phyloP scores from a whole-genome alignment of 495 filamentous ascomycete species.

The Aspergillus egyptiacus region DNA sequence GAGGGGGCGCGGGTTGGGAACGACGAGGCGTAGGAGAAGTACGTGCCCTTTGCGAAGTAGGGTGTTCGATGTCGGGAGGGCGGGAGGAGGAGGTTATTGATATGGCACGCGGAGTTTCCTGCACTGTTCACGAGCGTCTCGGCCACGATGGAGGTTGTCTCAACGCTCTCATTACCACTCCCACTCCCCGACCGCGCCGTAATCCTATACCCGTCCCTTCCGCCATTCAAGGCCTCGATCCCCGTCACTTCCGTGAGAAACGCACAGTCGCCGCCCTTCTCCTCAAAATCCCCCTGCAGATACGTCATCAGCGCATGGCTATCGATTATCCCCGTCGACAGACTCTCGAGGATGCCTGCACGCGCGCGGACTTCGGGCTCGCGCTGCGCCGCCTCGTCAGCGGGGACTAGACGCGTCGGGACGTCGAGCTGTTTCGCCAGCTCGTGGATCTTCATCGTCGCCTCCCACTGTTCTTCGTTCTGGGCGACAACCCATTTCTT shows the following conservation, averaged over 20 bases:
- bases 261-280: slow-evolving; percentile 67
- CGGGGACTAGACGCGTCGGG: slow-evolving; percentile 63
- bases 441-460: slow-evolving; percentile 58
- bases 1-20: slow-evolving; percentile 49
- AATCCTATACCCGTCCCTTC: slow-evolving; percentile 48
- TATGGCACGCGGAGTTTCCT: slow-evolving; percentile 65
- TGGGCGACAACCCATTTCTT: slow-evolving; percentile 98
- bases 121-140: slow-evolving; percentile 80
- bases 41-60: slow-evolving; percentile 90
- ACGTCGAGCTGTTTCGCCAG: slow-evolving; percentile 62
- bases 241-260: slow-evolving; percentile 55
- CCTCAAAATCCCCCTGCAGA: slow-evolving; percentile 70
- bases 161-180: slow-evolving; percentile 4
- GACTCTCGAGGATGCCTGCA: slow-evolving; percentile 71
- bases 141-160: slow-evolving; percentile 53
- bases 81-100: slow-evolving; percentile 81
- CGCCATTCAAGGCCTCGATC: slow-evolving; percentile 48
- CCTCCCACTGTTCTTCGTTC: slow-evolving; percentile 58
- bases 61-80: slow-evolving; percentile 48
- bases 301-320: slow-evolving; percentile 77
- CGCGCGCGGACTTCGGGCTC: slow-evolving; percentile 71
- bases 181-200: slow-evolving; percentile 42
- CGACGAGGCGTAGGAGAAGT: slow-evolving; percentile 75
- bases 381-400: slow-evolving; percentile 50
- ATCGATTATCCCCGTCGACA: slow-evolving; percentile 85